Evolutionary conservation across 495 filamentous ascomycete species (phyloP).

Genomic region (Neurospora sp.): DNA sequence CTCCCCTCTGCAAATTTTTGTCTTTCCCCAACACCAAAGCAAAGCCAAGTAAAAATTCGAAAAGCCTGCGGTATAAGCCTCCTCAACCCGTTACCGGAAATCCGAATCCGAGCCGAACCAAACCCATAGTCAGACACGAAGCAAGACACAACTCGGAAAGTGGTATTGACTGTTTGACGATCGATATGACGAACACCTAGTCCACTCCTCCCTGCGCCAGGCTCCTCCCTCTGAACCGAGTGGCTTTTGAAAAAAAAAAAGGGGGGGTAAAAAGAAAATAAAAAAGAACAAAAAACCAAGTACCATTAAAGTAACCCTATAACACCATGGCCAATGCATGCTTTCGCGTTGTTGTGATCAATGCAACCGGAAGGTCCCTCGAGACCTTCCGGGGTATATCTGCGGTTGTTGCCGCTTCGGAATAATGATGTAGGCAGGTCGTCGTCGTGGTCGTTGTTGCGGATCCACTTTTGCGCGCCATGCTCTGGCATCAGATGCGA

Average conservation of each 20-base stretch:
- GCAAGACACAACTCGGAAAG: conserved; percentile 4
- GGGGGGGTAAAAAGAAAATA: not conserved
- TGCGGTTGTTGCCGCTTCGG: not conserved
- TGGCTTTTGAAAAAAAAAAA: conserved; percentile 1
- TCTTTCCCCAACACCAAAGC: not conserved
- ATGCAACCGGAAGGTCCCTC: conserved; percentile 1
- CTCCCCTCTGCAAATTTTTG: not conserved
- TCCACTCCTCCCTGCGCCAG: not conserved
- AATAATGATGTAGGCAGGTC: not conserved
- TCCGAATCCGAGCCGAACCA: not conserved
- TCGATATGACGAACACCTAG: not conserved
- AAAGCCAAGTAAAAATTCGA: conserved; percentile 1
- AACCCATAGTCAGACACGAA: not conserved
- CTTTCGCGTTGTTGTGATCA: conserved; percentile 15
- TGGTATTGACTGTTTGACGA: conserved; percentile 2
- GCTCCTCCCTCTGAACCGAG: not conserved
- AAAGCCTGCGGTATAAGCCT: not conserved
- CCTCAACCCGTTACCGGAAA: conserved; percentile 1
- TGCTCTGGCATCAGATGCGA: not conserved
- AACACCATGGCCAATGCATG: conserved; percentile 27
- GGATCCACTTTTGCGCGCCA: not conserved
- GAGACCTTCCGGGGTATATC: not conserved
- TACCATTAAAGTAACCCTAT: conserved; percentile 4
- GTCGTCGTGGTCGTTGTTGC: not conserved
- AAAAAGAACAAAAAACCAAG: conserved; percentile 7